These are phyloP conservation scores for Russula sp. DNA, from an alignment of 768 basidiomycete genomes.

Conservation along the genomic window DNA sequence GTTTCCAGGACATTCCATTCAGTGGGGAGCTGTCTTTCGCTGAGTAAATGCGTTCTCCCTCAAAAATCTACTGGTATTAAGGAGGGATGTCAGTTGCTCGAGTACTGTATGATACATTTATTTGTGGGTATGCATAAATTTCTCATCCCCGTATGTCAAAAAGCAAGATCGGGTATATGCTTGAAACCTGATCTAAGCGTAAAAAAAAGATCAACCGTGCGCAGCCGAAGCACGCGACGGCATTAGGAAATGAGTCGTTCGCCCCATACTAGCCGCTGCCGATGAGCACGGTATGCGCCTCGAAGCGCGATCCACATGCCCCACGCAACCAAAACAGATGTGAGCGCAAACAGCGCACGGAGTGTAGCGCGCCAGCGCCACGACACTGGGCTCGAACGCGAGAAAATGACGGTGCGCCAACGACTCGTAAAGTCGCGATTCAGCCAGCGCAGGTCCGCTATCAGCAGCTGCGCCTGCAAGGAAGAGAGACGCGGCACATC, in stretches of 20 bases:
- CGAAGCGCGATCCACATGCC: conserved; percentile 51
- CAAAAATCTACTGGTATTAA: too few relatives aligned
- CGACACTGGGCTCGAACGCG: conserved; percentile 63
- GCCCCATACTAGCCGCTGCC: conserved; percentile 75
- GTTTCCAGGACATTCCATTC: too few relatives aligned
- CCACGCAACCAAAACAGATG: conserved; percentile 56
- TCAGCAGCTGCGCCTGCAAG: conserved; percentile 62
- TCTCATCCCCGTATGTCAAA: neutral
- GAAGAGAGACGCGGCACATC: neutral
- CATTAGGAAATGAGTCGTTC: conserved; percentile 65
- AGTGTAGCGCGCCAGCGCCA: conserved; percentile 61
- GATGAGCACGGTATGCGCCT: conserved; percentile 68
- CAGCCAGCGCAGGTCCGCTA: conserved; percentile 60
- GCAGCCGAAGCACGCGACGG: neutral
- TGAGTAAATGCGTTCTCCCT: too few relatives aligned
- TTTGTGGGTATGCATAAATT: neutral
- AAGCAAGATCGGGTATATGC: neutral
- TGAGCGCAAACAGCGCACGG: conserved; percentile 31
- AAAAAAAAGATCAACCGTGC: neutral
- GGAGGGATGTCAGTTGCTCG: neutral
- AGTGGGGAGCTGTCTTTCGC: too few relatives aligned
- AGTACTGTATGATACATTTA: conserved; percentile 4
- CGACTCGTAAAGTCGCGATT: conserved; percentile 74
- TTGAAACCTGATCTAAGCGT: neutral
- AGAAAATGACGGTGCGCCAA: conserved; percentile 69